Conservation (phyloP, 441 rosid genomes). For the Jatropha multifida region DNA sequence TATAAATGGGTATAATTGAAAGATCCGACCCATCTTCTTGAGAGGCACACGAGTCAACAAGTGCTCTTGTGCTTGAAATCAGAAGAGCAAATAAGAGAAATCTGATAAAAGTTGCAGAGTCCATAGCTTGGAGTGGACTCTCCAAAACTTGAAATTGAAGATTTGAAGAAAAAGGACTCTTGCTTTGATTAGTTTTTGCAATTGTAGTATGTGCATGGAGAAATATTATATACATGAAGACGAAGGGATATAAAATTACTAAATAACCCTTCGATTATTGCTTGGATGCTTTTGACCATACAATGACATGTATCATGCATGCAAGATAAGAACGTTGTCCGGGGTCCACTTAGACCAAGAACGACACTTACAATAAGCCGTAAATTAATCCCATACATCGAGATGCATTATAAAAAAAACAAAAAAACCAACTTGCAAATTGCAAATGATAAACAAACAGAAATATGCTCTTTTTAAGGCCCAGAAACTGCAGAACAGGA, state of each 20-base stretch:
- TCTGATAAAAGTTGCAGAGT: constrained; percentile 18
- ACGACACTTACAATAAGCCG: background rate
- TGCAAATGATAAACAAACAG: background rate
- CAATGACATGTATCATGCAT: background rate
- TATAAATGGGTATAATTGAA: constrained; percentile 50
- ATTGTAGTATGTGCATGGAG: constrained; percentile 18
- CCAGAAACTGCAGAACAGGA: background rate
- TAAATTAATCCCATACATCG: background rate
- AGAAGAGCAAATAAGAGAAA: constrained; percentile 39
- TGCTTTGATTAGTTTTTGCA: background rate
- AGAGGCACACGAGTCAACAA: constrained; percentile 41
- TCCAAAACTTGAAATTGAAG: background rate
- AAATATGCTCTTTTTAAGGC: background rate
- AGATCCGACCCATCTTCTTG: constrained; percentile 36
- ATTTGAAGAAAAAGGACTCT: background rate
- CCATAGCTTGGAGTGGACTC: constrained; percentile 35
- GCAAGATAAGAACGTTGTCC: background rate
- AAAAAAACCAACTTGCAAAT: constrained; percentile 9
- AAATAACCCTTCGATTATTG: constrained; percentile 32
- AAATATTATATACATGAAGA: constrained; percentile 16
- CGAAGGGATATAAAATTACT: constrained; percentile 13
- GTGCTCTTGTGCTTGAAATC: constrained; percentile 31
- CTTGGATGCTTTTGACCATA: background rate
- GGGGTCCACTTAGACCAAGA: background rate
- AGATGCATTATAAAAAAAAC: background rate